These are phyloP conservation scores for Yamadazyma oceani DNA, from an alignment of 1,139 yeast genomes.

Conservation along the genomic window DNA sequence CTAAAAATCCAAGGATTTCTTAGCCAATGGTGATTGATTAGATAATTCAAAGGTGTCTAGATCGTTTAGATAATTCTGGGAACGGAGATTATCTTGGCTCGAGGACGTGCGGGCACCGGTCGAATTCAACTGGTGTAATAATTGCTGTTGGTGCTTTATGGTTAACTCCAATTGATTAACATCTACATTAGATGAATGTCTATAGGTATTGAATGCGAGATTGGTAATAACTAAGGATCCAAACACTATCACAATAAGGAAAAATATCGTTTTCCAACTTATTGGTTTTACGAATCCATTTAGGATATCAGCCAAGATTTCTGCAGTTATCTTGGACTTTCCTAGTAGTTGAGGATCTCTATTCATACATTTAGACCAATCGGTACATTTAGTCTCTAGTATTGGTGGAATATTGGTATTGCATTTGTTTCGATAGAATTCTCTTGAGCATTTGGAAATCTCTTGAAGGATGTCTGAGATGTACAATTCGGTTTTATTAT, in stretches of 20 bases:
- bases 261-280: constrained; percentile 69
- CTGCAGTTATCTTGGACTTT: constrained; percentile 74
- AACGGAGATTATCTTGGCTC: background rate
- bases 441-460: constrained; percentile 67
- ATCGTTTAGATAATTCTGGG: constrained; percentile 7
- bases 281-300: constrained; percentile 76
- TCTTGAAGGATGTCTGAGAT: constrained; percentile 62
- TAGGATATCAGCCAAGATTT: constrained; percentile 76
- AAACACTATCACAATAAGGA: constrained; percentile 24
- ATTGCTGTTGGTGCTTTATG: constrained; percentile 16
- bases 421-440: constrained; percentile 75
- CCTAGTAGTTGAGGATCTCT: constrained; percentile 82
- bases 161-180: constrained; percentile 16
- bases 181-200: constrained; percentile 18
- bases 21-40: constrained; percentile 14
- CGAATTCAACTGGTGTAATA: constrained; percentile 4
- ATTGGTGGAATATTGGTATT: constrained; percentile 60
- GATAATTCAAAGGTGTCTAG: constrained; percentile 13
- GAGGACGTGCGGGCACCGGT: background rate
- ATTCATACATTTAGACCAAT: constrained; percentile 85
- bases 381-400: constrained; percentile 65
- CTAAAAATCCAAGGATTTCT: constrained; percentile 6
- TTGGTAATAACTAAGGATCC: constrained; percentile 24
- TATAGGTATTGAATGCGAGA: constrained; percentile 22
- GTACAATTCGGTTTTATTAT: constrained; percentile 63